Evolutionary conservation across 352 stramenopile species (phyloP).

Genomic region (Globisporangium cederbergense): DNA sequence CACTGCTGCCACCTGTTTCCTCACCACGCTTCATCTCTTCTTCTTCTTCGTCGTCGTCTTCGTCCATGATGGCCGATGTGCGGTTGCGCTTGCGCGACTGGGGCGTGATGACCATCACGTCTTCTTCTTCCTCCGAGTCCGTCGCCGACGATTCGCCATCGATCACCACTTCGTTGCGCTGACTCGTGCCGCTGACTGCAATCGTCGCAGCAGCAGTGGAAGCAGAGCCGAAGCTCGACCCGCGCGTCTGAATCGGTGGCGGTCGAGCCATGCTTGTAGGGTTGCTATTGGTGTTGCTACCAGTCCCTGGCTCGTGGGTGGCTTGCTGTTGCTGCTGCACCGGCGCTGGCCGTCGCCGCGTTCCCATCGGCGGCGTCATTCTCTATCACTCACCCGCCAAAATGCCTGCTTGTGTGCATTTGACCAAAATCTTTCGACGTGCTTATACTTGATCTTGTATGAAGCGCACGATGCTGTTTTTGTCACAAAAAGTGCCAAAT

Average conservation of each 20-base stretch:
- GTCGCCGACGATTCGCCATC: constrained; percentile 53
- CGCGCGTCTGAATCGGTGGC: neutral
- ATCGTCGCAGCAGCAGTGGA: neutral
- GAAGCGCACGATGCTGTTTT: no score
- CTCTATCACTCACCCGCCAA: neutral
- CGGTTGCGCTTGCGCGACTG: constrained; percentile 56
- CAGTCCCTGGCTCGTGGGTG: neutral
- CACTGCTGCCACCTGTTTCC: neutral
- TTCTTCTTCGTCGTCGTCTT: constrained; percentile 31
- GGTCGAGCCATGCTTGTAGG: neutral
- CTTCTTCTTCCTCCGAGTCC: constrained; percentile 50
- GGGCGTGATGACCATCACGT: constrained; percentile 54
- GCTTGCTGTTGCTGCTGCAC: neutral
- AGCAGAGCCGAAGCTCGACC: neutral
- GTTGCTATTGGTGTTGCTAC: neutral
- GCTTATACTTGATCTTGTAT: neutral
- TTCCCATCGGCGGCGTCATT: constrained; percentile 6
- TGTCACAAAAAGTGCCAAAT: no score
- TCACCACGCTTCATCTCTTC: neutral
- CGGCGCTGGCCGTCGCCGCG: neutral
- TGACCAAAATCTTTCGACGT: neutral
- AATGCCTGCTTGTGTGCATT: neutral
- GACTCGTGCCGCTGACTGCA: neutral
- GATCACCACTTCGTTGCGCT: constrained; percentile 63
- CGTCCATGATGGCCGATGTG: constrained; percentile 43